These are phyloP conservation scores for Heliamphora pulchella DNA, from an alignment of 179 eudicot species.

Conservation along the genomic window DNA sequence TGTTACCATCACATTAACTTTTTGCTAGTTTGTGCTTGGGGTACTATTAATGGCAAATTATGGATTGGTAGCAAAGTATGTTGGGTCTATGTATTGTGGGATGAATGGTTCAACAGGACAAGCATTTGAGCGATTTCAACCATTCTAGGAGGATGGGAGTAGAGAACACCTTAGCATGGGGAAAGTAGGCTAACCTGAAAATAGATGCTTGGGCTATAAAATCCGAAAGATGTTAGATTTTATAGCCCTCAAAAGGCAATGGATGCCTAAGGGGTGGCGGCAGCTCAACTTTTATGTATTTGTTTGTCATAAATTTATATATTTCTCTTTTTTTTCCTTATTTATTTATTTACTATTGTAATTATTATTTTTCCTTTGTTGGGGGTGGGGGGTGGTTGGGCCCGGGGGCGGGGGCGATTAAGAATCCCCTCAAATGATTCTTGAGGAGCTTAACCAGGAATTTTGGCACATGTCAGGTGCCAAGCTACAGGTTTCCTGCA, in stretches of 20 bases:
- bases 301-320: not conserved
- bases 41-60: not conserved
- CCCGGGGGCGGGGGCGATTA: not conserved
- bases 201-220: not conserved
- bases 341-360: too few relatives aligned
- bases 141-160: not conserved
- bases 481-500: not conserved
- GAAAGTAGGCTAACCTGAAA: not conserved
- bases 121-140: not conserved
- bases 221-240: not conserved
- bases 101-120: not conserved
- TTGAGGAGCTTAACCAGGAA: not conserved
- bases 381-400: not conserved
- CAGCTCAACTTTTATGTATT: not conserved
- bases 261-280: not conserved
- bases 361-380: too few relatives aligned
- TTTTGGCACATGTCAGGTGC: not conserved
- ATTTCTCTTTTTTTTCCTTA: not conserved
- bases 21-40: not conserved
- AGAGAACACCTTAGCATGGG: not conserved
- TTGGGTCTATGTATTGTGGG: not conserved
- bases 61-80: not conserved
- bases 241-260: not conserved
- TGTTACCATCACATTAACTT: not conserved
- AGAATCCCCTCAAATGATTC: not conserved